phyloP scores from a whole-genome alignment of 2,329 filamentous ascomycete genomes.

The Knufia fluminis region DNA sequence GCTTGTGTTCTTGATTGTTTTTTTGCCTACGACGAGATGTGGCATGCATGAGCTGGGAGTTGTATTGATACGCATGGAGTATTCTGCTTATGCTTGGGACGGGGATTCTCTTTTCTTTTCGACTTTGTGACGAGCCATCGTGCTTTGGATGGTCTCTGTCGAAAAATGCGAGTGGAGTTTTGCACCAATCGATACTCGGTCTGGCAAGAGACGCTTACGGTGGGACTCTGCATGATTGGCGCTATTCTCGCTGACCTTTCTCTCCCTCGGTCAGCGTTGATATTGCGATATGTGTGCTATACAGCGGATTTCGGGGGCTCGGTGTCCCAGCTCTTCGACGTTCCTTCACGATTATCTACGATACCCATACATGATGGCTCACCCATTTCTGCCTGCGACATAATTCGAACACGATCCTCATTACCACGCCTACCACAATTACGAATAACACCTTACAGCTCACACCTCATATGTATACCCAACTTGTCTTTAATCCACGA shows the following conservation, averaged over 20 bases:
- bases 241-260: neutral
- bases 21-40: slow-evolving; percentile 20
- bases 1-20: slow-evolving; percentile 12
- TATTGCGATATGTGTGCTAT: neutral
- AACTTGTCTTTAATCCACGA: neutral
- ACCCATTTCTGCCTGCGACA: neutral
- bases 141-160: slow-evolving; percentile 1
- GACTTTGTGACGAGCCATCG: slow-evolving; percentile 7
- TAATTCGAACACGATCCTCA: neutral
- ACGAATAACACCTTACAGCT: neutral
- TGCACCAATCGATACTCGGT: slow-evolving; percentile 7
- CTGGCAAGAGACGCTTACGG: neutral
- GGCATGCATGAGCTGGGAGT: slow-evolving; percentile 23
- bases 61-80: slow-evolving; percentile 15
- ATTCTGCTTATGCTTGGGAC: slow-evolving; percentile 17
- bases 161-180: slow-evolving; percentile 1
- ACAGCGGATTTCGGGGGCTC: neutral
- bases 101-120: slow-evolving; percentile 14
- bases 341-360: slow-evolving; percentile 7
- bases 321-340: neutral
- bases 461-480: neutral
- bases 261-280: neutral
- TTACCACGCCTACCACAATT: neutral
- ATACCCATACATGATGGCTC: slow-evolving; percentile 8
- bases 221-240: neutral